Evolutionary conservation across 768 basidiomycete genomes (phyloP), one percentile per base, ranked within the genome.

Genomic region (Collybia mongolica): DNA sequence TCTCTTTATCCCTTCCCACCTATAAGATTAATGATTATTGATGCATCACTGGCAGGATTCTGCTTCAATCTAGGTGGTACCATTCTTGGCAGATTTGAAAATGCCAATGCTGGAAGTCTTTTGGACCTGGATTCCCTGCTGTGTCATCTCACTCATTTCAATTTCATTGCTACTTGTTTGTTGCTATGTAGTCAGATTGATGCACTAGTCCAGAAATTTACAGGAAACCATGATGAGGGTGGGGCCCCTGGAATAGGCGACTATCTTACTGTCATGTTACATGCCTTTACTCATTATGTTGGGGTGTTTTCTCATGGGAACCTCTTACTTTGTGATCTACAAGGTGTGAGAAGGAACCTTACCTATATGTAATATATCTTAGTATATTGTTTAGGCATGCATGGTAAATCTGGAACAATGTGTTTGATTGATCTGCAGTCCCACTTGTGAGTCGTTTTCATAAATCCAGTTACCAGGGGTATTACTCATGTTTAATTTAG

Each of bases 251-350:
- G 32, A 5, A 11, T 32, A 1, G 17, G 11, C 11, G 50, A 60
- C 26, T 1, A 39, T 1, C 15, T 59, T 26, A 58, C 58, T 9
- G 35, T 43, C 12, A 49, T 53, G 15, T 49, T 63, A 15, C 62
- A 63, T 49, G 54, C 60, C 1, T 61, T 63, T 28, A 54, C 62
- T 1, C 62, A 61, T 38, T 60, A 51, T 28, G 28, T 47, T 6
- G 22, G 38, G 0, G 2, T 55, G 2, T 57, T 38, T 19, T 51
- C 59, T 7, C 14, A 32, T 1, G 39, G 39, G 14, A 43, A 54
- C 19, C 12, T 51, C 7, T 26, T 59, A 7, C 37, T 61, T 4
- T 54, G 48, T 36, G 48, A 54, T 26, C 36, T 54, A 39, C 48
- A 54, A 49, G 48, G 48, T 49, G 8, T 7, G 41, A 26, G 4